These are phyloP conservation scores for Psidium friedrichsthalianum DNA, from an alignment of 345 rosid species.

Conservation along the genomic window DNA sequence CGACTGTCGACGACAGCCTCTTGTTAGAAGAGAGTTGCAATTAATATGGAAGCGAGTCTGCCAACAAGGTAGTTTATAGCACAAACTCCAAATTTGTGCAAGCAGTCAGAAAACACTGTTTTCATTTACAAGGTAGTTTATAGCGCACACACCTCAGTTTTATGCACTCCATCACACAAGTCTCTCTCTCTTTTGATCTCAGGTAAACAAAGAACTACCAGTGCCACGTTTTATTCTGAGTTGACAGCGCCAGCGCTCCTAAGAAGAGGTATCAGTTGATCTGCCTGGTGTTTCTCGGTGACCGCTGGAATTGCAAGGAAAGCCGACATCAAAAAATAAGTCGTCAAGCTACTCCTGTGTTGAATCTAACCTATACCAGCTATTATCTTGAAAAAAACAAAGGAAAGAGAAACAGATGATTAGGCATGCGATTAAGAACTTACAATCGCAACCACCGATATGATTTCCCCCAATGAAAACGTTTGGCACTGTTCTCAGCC, in stretches of 20 bases:
- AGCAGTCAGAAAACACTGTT: background rate
- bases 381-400: background rate
- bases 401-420: background rate
- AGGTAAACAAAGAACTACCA: background rate
- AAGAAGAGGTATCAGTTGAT: background rate
- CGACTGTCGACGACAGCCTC: background rate
- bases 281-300: background rate
- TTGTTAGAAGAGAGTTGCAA: background rate
- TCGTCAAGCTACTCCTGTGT: background rate
- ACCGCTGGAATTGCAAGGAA: background rate
- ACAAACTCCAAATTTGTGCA: background rate
- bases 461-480: constrained; percentile 64
- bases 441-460: constrained; percentile 65
- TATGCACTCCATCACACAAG: background rate
- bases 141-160: background rate
- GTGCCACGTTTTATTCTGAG: background rate
- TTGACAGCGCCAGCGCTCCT: background rate
- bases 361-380: background rate
- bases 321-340: background rate
- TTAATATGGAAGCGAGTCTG: background rate
- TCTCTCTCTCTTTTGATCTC: background rate
- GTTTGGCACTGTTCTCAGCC: constrained; percentile 48
- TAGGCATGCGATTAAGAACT: background rate
- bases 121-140: background rate
- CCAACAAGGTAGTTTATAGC: background rate